Percentiles rank a stretch among this genome's conserved stretches.
phyloP scores from a whole-genome alignment of 1,284 basidiomycete genomes.

The Porogramme epimiltina region DNA sequence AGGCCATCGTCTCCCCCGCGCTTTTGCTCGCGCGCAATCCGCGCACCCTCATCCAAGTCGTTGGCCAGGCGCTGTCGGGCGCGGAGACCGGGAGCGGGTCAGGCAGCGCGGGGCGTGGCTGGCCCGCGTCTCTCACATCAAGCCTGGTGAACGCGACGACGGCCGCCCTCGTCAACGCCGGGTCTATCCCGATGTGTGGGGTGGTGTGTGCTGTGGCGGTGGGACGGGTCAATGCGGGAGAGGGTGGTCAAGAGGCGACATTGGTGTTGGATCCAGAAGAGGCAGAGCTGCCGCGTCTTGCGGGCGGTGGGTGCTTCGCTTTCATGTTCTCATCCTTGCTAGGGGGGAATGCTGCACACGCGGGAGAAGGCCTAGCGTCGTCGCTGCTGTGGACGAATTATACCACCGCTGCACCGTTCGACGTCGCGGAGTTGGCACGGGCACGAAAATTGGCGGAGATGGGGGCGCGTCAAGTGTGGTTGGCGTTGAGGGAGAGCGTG shows the following conservation, averaged over 20 bases:
- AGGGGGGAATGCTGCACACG: slow-evolving; percentile 16
- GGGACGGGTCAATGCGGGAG: slow-evolving; percentile 34
- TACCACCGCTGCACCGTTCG: slow-evolving; percentile 39
- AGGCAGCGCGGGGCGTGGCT: slow-evolving; percentile 30
- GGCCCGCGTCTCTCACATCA: slow-evolving; percentile 39
- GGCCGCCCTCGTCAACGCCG: slow-evolving; percentile 65
- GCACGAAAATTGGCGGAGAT: slow-evolving; percentile 48
- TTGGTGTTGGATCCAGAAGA: slow-evolving; percentile 59
- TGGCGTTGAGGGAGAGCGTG: slow-evolving; percentile 46
- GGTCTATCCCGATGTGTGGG: slow-evolving; percentile 70
- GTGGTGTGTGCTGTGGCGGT: slow-evolving; percentile 69
- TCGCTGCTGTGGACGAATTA: slow-evolving; percentile 60
- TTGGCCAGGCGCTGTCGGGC: slow-evolving; percentile 58
- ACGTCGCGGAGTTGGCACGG: slow-evolving; percentile 41
- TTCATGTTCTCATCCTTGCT: slow-evolving; percentile 55
- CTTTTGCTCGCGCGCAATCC: slow-evolving; percentile 66
- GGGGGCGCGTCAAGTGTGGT: slow-evolving; percentile 50
- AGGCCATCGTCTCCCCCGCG: slow-evolving; percentile 56
- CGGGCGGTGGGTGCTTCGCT: slow-evolving; percentile 63
- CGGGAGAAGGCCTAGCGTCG: slow-evolving; percentile 24
- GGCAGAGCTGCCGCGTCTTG: slow-evolving; percentile 39
- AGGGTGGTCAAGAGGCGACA: not conserved
- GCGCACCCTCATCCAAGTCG: slow-evolving; percentile 69
- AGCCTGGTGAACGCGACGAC: slow-evolving; percentile 70
- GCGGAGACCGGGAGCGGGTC: slow-evolving; percentile 31